phyloP scores from a whole-genome alignment of 352 stramenopile genomes.

The Globisporangium abappressorium region DNA sequence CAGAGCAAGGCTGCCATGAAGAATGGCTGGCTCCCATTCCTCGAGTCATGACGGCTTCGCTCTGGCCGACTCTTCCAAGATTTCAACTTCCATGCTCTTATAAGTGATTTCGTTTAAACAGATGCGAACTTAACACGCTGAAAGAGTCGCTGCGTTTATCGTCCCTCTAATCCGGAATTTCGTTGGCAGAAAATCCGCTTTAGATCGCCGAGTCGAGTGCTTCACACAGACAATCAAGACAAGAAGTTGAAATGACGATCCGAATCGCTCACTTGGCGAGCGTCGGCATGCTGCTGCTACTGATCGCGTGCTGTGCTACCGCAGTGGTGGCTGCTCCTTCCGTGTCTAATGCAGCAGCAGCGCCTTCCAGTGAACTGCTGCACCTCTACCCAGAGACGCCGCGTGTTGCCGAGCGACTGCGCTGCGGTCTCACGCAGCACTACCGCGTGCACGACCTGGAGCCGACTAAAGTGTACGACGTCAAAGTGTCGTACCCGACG shows the following conservation, averaged over 20 bases:
- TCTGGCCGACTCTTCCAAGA: too few species aligned
- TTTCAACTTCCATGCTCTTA: too few species aligned
- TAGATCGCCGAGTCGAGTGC: too few species aligned
- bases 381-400: conserved; percentile 47
- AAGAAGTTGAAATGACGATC: background rate
- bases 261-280: background rate
- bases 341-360: background rate
- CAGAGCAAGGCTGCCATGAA: too few species aligned
- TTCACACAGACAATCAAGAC: too few species aligned
- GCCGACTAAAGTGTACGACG: conserved; percentile 50
- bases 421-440: conserved; percentile 43
- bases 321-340: background rate
- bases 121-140: too few species aligned
- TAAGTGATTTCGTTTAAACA: too few species aligned
- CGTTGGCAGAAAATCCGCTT: too few species aligned
- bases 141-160: too few species aligned
- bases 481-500: conserved; percentile 77
- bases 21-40: too few species aligned
- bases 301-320: background rate
- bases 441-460: conserved; percentile 55
- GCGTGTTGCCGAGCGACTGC: conserved; percentile 31
- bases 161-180: too few species aligned
- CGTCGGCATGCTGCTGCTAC: background rate
- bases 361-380: conserved; percentile 2
- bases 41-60: too few species aligned